A percentile compares a stretch with the other conserved stretches of the same genome.
Conservation (phyloP, 306 rosid species). For the Gynostemma pentaphyllum region DNA sequence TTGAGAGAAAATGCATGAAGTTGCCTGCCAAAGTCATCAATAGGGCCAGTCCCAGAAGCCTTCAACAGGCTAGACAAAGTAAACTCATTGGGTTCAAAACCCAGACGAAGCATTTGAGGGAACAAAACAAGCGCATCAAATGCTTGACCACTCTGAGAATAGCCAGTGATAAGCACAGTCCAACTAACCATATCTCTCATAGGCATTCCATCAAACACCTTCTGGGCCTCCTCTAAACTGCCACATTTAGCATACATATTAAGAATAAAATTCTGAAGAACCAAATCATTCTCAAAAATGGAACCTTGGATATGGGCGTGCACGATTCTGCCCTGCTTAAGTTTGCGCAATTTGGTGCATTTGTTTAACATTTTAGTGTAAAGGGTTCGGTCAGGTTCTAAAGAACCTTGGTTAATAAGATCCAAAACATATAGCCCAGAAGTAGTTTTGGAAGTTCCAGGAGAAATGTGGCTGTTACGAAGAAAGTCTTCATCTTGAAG, state of each 20-base stretch:
- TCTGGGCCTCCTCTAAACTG: conserved; percentile 11
- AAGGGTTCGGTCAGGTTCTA: conserved; percentile 10
- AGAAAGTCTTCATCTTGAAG: conserved; percentile 19
- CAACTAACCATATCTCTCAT: conserved; percentile 16
- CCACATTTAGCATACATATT: conserved; percentile 18
- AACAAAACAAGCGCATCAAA: conserved; percentile 13
- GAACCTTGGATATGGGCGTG: conserved; percentile 12
- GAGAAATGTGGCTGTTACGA: conserved; percentile 9
- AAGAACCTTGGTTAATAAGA: background rate
- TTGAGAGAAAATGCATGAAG: conserved; percentile 16
- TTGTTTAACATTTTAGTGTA: conserved; percentile 10
- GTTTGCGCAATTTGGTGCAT: conserved; percentile 9
- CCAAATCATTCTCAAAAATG: conserved; percentile 8
- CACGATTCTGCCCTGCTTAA: conserved; percentile 14
- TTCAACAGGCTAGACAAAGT: conserved; percentile 19
- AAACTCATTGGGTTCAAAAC: conserved; percentile 13
- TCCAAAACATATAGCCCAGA: conserved; percentile 13
- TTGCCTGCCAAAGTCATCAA: conserved; percentile 10
- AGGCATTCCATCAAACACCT: conserved; percentile 13
- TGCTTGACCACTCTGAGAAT: conserved; percentile 12
- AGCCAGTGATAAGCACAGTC: conserved; percentile 18
- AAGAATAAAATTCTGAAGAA: conserved; percentile 8
- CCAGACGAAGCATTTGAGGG: conserved; percentile 14
- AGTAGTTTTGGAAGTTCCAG: background rate
- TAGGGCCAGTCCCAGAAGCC: conserved; percentile 15